These are phyloP conservation scores for Trametes meyenii DNA, from an alignment of 768 basidiomycete species.

Conservation along the genomic window DNA sequence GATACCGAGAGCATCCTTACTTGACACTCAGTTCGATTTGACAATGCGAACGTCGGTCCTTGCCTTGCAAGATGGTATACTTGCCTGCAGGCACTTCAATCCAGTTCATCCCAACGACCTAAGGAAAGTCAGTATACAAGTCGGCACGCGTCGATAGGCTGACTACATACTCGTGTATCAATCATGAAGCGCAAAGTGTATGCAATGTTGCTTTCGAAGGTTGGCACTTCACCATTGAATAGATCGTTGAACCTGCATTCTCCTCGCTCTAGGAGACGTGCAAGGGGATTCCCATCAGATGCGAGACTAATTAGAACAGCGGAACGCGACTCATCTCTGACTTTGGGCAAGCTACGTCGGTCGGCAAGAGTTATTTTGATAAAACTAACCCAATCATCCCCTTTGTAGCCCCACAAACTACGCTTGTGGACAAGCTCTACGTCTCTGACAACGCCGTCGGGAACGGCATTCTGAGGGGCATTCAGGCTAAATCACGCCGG, in stretches of 20 bases:
- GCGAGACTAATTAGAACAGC: background rate
- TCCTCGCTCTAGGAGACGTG: constrained; percentile 57
- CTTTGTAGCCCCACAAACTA: constrained; percentile 86
- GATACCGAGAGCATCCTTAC: constrained; percentile 44
- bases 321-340: constrained; percentile 78
- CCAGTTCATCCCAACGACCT: constrained; percentile 99
- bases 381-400: constrained; percentile 79
- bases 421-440: constrained; percentile 67
- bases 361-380: constrained; percentile 81
- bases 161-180: constrained; percentile 73
- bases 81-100: constrained; percentile 87
- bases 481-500: background rate
- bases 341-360: constrained; percentile 78
- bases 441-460: constrained; percentile 45
- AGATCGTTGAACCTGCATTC: constrained; percentile 52
- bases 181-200: constrained; percentile 97
- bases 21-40: constrained; percentile 85
- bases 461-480: constrained; percentile 36
- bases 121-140: constrained; percentile 6
- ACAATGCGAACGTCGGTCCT: constrained; percentile 73
- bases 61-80: constrained; percentile 64
- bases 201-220: constrained; percentile 93
- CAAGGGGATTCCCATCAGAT: constrained; percentile 17
- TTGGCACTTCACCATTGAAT: constrained; percentile 53
- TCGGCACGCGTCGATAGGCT: background rate